Evolutionary conservation across 495 filamentous ascomycete genomes (phyloP).

Genomic region (Penicillium cinerascens): DNA sequence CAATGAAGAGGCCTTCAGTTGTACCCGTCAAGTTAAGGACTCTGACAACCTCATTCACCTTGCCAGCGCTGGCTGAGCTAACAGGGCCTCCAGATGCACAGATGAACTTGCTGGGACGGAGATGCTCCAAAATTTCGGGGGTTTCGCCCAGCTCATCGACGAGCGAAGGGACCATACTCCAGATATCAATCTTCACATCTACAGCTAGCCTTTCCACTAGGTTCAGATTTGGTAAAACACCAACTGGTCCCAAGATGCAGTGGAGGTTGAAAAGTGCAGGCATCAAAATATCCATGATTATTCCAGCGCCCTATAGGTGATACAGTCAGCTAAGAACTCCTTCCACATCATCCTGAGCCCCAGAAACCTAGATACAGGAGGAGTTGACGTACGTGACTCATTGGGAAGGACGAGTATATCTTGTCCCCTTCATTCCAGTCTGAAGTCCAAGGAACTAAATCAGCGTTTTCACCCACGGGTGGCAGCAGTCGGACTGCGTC

Average conservation of each 20-base stretch:
- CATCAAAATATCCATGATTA: constrained; percentile 5
- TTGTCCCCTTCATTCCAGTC: constrained; percentile 4
- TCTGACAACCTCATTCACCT: constrained; percentile 1
- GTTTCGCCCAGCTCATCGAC: neutral
- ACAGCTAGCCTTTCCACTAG: constrained; percentile 1
- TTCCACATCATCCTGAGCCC: neutral
- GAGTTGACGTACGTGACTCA: constrained; percentile 3
- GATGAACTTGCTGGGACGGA: constrained; percentile 3
- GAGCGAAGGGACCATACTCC: constrained; percentile 3
- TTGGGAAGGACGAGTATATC: constrained; percentile 2
- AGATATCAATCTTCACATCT: constrained; percentile 1
- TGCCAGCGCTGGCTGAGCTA: constrained; percentile 1
- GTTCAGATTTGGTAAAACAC: neutral
- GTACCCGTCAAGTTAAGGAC: constrained; percentile 4
- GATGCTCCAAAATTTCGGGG: neutral
- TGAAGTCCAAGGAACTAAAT: constrained; percentile 5
- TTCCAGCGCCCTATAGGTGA: constrained; percentile 1
- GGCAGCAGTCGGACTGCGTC: neutral
- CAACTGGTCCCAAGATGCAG: neutral
- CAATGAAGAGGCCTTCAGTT: constrained; percentile 3
- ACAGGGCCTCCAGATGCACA: constrained; percentile 1
- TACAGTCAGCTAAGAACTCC: neutral
- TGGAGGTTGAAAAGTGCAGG: constrained; percentile 2
- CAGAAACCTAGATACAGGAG: neutral
- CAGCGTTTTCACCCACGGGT: constrained; percentile 1